Percentiles rank a stretch among this genome's conserved stretches.
Conservation (phyloP, 768 basidiomycete genomes). For the Leccinum olivaceopallidum region DNA sequence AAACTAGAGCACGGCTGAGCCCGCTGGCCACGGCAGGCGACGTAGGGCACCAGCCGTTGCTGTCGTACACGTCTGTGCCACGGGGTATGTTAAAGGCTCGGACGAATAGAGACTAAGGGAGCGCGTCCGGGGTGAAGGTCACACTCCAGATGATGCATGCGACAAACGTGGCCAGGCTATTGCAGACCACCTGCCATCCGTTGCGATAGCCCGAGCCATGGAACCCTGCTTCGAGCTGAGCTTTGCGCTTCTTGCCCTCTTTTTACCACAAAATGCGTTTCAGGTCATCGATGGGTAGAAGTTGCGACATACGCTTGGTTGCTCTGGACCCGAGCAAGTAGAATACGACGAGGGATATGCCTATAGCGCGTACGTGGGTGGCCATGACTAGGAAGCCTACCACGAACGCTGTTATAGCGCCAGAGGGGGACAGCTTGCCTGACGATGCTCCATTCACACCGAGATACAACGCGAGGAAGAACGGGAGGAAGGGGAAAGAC, state of each 20-base stretch:
- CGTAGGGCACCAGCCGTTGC: constrained; percentile 62
- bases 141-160: constrained; percentile 67
- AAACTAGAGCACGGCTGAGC: constrained; percentile 62
- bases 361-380: constrained; percentile 65
- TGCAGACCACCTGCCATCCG: constrained; percentile 82
- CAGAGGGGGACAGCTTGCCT: constrained; percentile 73
- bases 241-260: constrained; percentile 79
- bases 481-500: constrained; percentile 40
- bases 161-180: constrained; percentile 64
- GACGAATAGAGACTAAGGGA: constrained; percentile 37
- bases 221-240: constrained; percentile 55
- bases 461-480: constrained; percentile 52
- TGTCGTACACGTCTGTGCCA: constrained; percentile 34
- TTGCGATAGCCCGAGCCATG: constrained; percentile 72
- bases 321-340: constrained; percentile 81
- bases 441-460: constrained; percentile 71
- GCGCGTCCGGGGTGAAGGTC: constrained; percentile 47
- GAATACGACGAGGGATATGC: constrained; percentile 67
- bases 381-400: constrained; percentile 76
- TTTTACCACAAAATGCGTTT: not conserved
- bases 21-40: constrained; percentile 44
- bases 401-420: constrained; percentile 73
- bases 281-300: not conserved
- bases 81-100: constrained; percentile 12
- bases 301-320: constrained; percentile 63